Evolutionary conservation across 1,284 basidiomycete genomes (phyloP).

Genomic region (Irpex sp.): DNA sequence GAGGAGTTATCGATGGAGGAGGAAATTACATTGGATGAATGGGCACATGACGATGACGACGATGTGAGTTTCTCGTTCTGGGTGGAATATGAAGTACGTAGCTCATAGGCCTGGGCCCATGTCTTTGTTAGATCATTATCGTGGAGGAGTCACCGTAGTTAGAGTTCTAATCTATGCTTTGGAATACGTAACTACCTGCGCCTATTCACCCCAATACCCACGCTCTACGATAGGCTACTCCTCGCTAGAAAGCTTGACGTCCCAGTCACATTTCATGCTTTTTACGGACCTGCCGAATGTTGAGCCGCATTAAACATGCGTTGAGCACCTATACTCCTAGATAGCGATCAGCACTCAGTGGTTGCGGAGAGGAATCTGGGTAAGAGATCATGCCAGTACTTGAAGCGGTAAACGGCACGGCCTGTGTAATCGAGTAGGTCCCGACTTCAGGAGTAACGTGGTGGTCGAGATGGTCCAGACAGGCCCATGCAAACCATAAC

Average conservation of each 20-base stretch:
- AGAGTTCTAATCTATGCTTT: not conserved
- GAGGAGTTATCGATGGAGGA: slow-evolving; percentile 13
- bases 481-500: slow-evolving; percentile 9
- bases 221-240: not conserved
- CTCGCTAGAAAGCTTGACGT: no score
- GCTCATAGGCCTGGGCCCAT: not conserved
- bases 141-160: not conserved
- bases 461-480: not conserved
- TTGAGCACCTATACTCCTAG: no score
- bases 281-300: no score
- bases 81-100: not conserved
- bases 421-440: not conserved
- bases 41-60: not conserved
- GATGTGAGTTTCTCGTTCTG: not conserved
- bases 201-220: not conserved
- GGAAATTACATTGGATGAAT: not conserved
- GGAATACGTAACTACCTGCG: not conserved
- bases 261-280: no score
- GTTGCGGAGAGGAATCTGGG: not conserved
- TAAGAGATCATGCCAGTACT: not conserved
- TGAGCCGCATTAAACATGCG: no score
- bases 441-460: not conserved
- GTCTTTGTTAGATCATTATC: not conserved
- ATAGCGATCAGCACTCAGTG: not conserved
- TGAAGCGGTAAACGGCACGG: not conserved